Conservation (phyloP, 2,329 filamentous ascomycete species). For the Zasmidium angulare region DNA sequence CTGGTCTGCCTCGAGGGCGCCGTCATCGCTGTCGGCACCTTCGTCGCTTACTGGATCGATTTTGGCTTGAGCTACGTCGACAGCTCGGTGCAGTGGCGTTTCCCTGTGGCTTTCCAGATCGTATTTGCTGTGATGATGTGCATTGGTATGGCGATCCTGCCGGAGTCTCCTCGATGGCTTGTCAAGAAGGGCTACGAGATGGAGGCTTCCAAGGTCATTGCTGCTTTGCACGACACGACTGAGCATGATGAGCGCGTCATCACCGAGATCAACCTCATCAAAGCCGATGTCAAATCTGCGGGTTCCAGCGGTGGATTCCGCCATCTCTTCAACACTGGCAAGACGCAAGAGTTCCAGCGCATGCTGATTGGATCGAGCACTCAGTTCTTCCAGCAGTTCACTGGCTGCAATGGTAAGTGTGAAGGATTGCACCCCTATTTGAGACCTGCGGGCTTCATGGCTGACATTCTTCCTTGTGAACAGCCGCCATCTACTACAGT, state of each 20-base stretch:
- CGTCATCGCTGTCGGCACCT: constrained; percentile 19
- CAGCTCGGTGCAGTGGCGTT: constrained; percentile 10
- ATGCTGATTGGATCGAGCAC: constrained; percentile 59
- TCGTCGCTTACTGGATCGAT: constrained; percentile 18
- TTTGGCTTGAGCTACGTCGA: constrained; percentile 14
- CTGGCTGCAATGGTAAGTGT: constrained; percentile 51
- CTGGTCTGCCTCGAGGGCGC: constrained; percentile 16
- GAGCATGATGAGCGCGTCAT: constrained; percentile 15
- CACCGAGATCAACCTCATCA: constrained; percentile 55
- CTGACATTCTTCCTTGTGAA: no score
- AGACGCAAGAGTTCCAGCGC: constrained; percentile 60
- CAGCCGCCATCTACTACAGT: constrained; percentile 46
- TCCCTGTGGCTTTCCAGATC: constrained; percentile 19
- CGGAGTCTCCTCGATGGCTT: constrained; percentile 38
- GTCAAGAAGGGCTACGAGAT: constrained; percentile 27
- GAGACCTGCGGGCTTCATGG: no score
- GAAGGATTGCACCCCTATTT: no score
- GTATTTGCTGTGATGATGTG: constrained; percentile 39
- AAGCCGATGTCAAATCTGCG: constrained; percentile 60
- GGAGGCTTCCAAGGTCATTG: constrained; percentile 24
- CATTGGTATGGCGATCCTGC: constrained; percentile 19
- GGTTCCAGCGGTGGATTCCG: constrained; percentile 43
- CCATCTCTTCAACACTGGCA: constrained; percentile 49
- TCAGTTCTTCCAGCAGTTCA: constrained; percentile 62
- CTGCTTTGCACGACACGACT: constrained; percentile 26